These are phyloP conservation scores for Fusarium sp. DNA, from an alignment of 2,329 filamentous ascomycete species.

Conservation along the genomic window DNA sequence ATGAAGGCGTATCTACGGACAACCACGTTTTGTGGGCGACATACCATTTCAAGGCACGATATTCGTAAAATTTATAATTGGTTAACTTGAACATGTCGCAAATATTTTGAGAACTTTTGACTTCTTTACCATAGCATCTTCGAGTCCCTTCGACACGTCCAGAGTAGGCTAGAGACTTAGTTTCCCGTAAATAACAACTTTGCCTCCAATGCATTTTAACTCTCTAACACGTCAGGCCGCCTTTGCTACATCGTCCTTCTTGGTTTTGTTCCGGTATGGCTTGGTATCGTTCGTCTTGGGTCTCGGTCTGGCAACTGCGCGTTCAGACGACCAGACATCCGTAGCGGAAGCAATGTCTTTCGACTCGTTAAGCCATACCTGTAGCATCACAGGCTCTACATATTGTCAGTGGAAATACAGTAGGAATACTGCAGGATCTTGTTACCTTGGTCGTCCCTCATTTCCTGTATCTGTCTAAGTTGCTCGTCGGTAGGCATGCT, in stretches of 20 bases:
- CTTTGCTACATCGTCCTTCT: background rate
- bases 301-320: background rate
- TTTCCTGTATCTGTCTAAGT: background rate
- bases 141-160: rapidly evolving
- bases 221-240: rapidly evolving
- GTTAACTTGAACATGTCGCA: background rate
- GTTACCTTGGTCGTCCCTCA: background rate
- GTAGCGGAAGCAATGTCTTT: background rate
- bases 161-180: rapidly evolving
- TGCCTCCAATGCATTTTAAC: rapidly evolving
- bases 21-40: background rate
- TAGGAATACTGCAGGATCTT: rapidly evolving
- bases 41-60: too few relatives aligned
- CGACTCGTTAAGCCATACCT: background rate
- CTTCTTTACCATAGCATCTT: background rate
- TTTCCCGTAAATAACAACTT: rapidly evolving
- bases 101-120: background rate
- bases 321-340: constrained; percentile 4
- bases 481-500: background rate
- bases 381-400: background rate
- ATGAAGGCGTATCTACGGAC: background rate
- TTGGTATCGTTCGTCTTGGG: rapidly evolving
- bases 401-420: rapidly evolving
- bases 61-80: too few relatives aligned
- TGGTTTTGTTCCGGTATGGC: rapidly evolving